Conservation (phyloP, 495 filamentous ascomycete species). For the Acidomyces sp. region DNA sequence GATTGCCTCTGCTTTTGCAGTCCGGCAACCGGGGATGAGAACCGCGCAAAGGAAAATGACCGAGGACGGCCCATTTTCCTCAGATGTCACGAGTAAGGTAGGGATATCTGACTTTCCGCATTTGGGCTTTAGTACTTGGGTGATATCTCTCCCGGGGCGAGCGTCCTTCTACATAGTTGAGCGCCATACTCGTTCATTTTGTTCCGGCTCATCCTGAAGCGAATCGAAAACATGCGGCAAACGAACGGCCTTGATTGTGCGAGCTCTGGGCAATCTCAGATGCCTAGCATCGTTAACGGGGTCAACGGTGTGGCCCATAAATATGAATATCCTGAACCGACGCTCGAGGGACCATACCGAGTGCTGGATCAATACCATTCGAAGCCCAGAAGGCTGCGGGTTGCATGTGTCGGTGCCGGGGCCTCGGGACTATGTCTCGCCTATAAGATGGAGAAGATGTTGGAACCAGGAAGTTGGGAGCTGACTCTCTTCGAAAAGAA, state of each 20-base stretch:
- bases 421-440: slow-evolving; percentile 24
- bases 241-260: neutral
- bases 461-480: slow-evolving; percentile 27
- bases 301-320: slow-evolving; percentile 20
- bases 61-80: no score
- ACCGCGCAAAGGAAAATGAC: no score
- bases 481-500: slow-evolving; percentile 58
- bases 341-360: slow-evolving; percentile 21
- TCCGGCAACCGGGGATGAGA: no score
- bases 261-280: slow-evolving; percentile 19
- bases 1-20: no score
- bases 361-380: slow-evolving; percentile 26
- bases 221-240: no score
- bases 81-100: no score
- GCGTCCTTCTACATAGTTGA: no score
- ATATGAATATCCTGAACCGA: slow-evolving; percentile 23
- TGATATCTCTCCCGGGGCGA: no score
- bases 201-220: no score
- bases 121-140: no score
- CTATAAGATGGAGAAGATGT: slow-evolving; percentile 29
- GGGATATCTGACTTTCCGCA: no score
- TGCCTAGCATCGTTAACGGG: slow-evolving; percentile 21
- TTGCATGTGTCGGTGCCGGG: slow-evolving; percentile 24
- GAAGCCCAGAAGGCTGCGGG: slow-evolving; percentile 22
- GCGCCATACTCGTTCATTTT: no score